phyloP scores from a whole-genome alignment of 2,329 filamentous ascomycete species.

The Penicillium sp. region DNA sequence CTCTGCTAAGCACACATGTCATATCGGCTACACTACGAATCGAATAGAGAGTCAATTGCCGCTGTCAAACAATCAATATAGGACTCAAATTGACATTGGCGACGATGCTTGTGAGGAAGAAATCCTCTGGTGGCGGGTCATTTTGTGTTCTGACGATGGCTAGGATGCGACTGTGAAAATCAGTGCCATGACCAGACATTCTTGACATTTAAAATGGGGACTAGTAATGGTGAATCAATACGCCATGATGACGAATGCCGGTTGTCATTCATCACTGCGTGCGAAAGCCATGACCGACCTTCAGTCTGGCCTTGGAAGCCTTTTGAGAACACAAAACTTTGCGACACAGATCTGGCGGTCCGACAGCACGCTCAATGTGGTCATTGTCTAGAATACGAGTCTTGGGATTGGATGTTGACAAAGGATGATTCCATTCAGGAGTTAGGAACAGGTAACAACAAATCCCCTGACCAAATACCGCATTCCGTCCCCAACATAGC shows the following conservation, averaged over 20 bases:
- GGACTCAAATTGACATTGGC: background rate
- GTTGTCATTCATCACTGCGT: slow-evolving; percentile 18
- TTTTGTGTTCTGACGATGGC: slow-evolving; percentile 11
- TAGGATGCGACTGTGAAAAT: slow-evolving; percentile 18
- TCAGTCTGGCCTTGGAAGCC: slow-evolving; percentile 22
- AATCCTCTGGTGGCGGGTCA: slow-evolving; percentile 1
- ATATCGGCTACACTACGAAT: background rate
- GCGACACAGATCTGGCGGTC: slow-evolving; percentile 18
- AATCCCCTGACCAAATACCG: background rate
- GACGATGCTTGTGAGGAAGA: background rate
- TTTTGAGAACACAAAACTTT: slow-evolving; percentile 17
- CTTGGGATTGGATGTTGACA: slow-evolving; percentile 21
- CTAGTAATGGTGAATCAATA: slow-evolving; percentile 7
- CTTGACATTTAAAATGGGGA: no score
- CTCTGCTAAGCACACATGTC: no score
- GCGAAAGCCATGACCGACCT: slow-evolving; percentile 13
- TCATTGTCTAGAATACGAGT: slow-evolving; percentile 23
- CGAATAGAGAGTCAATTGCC: no score
- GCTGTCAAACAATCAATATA: background rate
- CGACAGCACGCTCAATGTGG: slow-evolving; percentile 20
- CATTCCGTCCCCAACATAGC: background rate
- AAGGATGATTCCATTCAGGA: slow-evolving; percentile 6
- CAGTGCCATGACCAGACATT: no score
- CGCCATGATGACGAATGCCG: slow-evolving; percentile 23
- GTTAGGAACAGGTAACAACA: background rate